These are phyloP conservation scores for Massariosphaeria phaeospora DNA, from an alignment of 495 filamentous ascomycete genomes.

Conservation along the genomic window DNA sequence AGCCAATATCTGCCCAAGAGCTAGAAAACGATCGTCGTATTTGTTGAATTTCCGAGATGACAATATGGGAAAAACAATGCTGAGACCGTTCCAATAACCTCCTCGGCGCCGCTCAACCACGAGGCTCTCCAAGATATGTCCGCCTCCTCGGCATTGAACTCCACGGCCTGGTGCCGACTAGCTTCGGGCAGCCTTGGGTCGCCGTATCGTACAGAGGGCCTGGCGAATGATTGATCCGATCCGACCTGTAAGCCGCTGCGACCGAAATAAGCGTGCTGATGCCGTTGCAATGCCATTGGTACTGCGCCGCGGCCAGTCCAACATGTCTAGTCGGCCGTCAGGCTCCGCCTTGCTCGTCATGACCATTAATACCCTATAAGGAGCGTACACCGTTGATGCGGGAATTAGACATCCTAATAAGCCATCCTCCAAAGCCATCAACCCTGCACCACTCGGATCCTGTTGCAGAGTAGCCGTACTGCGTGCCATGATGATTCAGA, in stretches of 20 bases:
- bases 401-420: constrained; percentile 32
- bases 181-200: constrained; percentile 3
- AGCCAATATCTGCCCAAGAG: constrained; percentile 17
- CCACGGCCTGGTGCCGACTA: constrained; percentile 1
- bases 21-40: constrained; percentile 33
- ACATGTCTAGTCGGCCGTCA: constrained; percentile 7
- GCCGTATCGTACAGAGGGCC: constrained; percentile 3
- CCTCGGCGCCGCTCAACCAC: constrained; percentile 8
- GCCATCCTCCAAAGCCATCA: constrained; percentile 28
- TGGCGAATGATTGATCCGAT: constrained; percentile 30
- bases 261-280: constrained; percentile 30
- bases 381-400: constrained; percentile 12
- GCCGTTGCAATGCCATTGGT: constrained; percentile 25
- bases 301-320: constrained; percentile 22
- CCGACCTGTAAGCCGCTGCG: constrained; percentile 22
- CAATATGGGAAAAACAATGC: constrained; percentile 32
- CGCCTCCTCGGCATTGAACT: constrained; percentile 8
- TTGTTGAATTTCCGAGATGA: constrained; percentile 33
- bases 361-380: constrained; percentile 19
- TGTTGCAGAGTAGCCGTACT: constrained; percentile 16
- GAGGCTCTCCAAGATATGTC: constrained; percentile 1
- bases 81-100: constrained; percentile 29
- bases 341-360: constrained; percentile 21
- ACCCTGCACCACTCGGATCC: constrained; percentile 24
- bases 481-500: not conserved